Percentiles rank a stretch among this genome's conserved stretches.
Conservation (phyloP, 768 basidiomycete species). For the Trametes villosa region DNA sequence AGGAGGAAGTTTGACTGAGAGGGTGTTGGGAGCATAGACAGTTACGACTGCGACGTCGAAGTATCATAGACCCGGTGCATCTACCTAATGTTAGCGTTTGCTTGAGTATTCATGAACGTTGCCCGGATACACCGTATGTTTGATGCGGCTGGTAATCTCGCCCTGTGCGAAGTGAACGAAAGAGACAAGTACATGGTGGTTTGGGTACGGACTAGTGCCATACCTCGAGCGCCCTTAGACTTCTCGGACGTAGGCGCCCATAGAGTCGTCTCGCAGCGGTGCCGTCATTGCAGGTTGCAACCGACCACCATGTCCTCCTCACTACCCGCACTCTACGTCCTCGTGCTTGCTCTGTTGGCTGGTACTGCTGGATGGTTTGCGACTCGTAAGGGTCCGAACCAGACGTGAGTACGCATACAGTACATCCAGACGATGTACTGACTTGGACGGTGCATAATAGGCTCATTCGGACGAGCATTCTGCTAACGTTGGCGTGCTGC, state of each 20-base stretch:
- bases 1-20: conserved; percentile 51
- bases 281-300: conserved; percentile 4
- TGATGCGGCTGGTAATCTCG: too few species aligned
- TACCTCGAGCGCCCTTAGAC: too few species aligned
- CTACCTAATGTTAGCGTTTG: conserved; percentile 1
- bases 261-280: not conserved
- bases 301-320: conserved; percentile 61
- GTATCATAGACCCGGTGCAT: conserved; percentile 9
- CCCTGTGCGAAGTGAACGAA: too few species aligned
- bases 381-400: conserved; percentile 85
- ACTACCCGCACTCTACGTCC: conserved; percentile 69
- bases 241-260: too few species aligned
- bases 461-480: conserved; percentile 77
- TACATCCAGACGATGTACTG: not conserved
- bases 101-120: too few species aligned
- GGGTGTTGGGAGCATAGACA: not conserved
- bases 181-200: too few species aligned
- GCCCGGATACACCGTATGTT: too few species aligned
- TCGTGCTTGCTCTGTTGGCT: conserved; percentile 65
- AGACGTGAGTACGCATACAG: conserved; percentile 82
- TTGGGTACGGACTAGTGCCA: too few species aligned
- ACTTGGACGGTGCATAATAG: conserved; percentile 51
- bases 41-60: conserved; percentile 12
- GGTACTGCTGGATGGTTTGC: conserved; percentile 69
- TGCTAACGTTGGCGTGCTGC: conserved; percentile 80